These are phyloP conservation scores for Babesia ovata DNA, from an alignment of 169 alveolate species.

Conservation along the genomic window DNA sequence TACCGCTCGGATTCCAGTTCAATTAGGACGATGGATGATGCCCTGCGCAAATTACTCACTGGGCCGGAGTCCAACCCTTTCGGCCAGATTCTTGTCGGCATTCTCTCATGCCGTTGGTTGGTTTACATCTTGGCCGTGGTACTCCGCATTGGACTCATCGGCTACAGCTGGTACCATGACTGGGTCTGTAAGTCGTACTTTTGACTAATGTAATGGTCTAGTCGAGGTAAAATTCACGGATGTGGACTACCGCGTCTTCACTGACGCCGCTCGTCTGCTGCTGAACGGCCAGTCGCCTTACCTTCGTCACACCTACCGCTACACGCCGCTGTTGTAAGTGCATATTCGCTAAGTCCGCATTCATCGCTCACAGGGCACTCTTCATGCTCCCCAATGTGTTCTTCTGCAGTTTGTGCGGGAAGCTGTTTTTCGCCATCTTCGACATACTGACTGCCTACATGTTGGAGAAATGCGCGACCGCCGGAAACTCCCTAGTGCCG, in stretches of 20 bases:
- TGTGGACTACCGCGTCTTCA: slow-evolving; percentile 94
- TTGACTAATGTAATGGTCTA: background rate
- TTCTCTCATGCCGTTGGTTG: slow-evolving; percentile 13
- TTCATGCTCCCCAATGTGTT: slow-evolving; percentile 75
- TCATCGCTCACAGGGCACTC: slow-evolving; percentile 64
- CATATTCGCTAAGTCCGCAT: background rate
- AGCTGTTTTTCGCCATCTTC: slow-evolving; percentile 83
- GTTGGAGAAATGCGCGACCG: slow-evolving; percentile 39
- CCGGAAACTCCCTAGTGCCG: slow-evolving; percentile 51
- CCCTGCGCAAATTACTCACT: background rate
- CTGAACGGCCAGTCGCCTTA: slow-evolving; percentile 93
- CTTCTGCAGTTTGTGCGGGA: slow-evolving; percentile 82
- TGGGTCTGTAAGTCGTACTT: slow-evolving; percentile 14
- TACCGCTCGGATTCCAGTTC: background rate
- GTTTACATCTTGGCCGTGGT: slow-evolving; percentile 25
- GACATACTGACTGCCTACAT: slow-evolving; percentile 85
- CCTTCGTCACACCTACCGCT: slow-evolving; percentile 95
- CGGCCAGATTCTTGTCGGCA: background rate
- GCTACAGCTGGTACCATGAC: slow-evolving; percentile 47
- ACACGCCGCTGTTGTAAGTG: slow-evolving; percentile 92
- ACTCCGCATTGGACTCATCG: slow-evolving; percentile 25
- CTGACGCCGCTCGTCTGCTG: slow-evolving; percentile 95
- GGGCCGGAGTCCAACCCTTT: background rate
- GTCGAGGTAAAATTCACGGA: slow-evolving; percentile 93
- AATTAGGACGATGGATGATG: background rate